Evolutionary conservation across 257 asterid genomes (phyloP).

Genomic region (Solanum rostratum): DNA sequence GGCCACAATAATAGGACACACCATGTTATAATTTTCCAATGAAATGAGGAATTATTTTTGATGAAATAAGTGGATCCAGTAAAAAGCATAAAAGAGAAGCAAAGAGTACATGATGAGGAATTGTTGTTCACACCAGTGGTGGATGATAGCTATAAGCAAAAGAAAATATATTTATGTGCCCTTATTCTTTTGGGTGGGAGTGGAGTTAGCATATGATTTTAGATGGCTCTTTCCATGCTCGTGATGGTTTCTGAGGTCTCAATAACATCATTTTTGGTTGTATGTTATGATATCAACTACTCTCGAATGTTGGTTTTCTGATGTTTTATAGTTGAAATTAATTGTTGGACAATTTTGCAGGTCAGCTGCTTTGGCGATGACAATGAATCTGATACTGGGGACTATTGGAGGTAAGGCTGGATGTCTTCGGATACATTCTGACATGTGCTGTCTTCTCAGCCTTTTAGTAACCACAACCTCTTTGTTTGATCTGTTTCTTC

Average conservation of each 20-base stretch:
- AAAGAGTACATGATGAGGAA: not conserved
- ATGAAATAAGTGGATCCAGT: not conserved
- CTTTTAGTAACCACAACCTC: not conserved
- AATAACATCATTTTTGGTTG: not conserved
- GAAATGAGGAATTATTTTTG: not conserved
- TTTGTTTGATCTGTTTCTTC: conserved; percentile 1
- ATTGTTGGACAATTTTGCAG: conserved; percentile 25
- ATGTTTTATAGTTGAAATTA: conserved; percentile 1
- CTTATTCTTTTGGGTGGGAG: not conserved
- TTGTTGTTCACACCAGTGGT: not conserved
- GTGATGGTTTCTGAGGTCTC: not conserved
- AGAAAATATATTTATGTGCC: not conserved
- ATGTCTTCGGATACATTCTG: not conserved
- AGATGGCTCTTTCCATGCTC: not conserved
- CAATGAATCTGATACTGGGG: conserved; percentile 85
- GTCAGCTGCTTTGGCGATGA: conserved; percentile 95
- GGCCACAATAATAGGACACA: not conserved
- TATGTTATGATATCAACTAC: not conserved
- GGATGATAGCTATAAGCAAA: not conserved
- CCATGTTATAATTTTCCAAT: not conserved
- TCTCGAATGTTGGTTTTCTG: not conserved
- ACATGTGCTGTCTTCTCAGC: not conserved
- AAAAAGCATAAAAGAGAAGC: not conserved
- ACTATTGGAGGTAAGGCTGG: conserved; percentile 66
- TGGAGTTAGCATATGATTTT: not conserved